These are phyloP conservation scores for Ajuga chamaepitys DNA, from an alignment of 257 asterid species.

Conservation along the genomic window DNA sequence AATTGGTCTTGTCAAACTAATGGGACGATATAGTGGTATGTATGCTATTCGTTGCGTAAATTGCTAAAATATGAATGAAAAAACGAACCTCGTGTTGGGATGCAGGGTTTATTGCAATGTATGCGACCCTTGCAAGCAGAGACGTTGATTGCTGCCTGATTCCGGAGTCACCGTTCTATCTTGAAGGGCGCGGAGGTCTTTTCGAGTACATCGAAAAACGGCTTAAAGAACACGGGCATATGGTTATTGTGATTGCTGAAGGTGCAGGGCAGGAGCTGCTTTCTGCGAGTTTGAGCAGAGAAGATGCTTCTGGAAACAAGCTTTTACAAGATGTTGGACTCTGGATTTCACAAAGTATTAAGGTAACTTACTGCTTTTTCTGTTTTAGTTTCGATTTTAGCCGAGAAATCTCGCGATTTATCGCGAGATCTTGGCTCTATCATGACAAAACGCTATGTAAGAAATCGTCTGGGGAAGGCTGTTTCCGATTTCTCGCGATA, in stretches of 20 bases:
- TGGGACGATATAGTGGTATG: conserved; percentile 89
- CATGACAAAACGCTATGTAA: too few relatives aligned
- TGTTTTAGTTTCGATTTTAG: not conserved
- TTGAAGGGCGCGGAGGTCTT: conserved; percentile 81
- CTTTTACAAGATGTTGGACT: conserved; percentile 78
- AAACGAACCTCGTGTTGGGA: too few relatives aligned
- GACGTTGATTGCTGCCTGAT: conserved; percentile 95
- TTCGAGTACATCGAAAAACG: conserved; percentile 66
- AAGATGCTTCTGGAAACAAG: conserved; percentile 85
- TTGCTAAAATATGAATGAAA: too few relatives aligned
- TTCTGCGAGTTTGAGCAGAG: conserved; percentile 42
- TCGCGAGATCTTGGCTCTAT: too few relatives aligned
- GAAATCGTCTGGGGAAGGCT: too few relatives aligned
- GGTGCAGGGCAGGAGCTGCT: conserved; percentile 92
- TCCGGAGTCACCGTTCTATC: conserved; percentile 88
- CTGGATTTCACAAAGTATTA: conserved; percentile 77
- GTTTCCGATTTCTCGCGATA: too few relatives aligned
- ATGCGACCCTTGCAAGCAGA: conserved; percentile 93
- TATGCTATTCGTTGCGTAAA: too few relatives aligned
- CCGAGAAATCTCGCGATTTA: not conserved
- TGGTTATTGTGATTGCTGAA: conserved; percentile 94
- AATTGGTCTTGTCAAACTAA: conserved; percentile 82
- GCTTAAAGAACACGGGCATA: conserved; percentile 75
- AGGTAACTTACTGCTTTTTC: conserved; percentile 42
- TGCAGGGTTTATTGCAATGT: conserved; percentile 86